Percentiles rank a stretch among this genome's conserved stretches.
These are phyloP conservation scores for Arthrobotrys sinensis DNA, from an alignment of 2,329 filamentous ascomycete species.

Conservation along the genomic window DNA sequence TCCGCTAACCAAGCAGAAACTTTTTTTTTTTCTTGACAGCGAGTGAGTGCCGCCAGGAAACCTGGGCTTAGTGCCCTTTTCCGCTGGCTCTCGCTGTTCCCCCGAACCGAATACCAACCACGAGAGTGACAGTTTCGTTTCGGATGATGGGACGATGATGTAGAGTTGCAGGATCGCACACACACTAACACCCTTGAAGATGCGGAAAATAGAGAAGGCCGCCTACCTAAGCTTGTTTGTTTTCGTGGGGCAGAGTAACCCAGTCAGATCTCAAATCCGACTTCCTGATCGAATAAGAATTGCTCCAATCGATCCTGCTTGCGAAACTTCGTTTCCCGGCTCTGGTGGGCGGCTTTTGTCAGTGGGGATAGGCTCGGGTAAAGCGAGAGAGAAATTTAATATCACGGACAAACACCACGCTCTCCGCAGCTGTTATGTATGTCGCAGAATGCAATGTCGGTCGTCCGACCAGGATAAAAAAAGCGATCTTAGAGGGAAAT, in stretches of 20 bases:
- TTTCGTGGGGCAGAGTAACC: constrained; percentile 41
- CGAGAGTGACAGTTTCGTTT: constrained; percentile 60
- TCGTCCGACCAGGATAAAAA: too few species aligned
- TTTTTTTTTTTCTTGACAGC: constrained; percentile 48
- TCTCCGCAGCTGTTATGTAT: too few species aligned
- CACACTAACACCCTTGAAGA: constrained; percentile 30
- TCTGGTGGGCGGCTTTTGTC: constrained; percentile 36
- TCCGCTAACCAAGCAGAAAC: constrained; percentile 54
- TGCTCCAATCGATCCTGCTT: constrained; percentile 21
- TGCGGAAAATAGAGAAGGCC: constrained; percentile 46
- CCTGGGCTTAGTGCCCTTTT: constrained; percentile 33
- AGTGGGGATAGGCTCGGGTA: constrained; percentile 58
- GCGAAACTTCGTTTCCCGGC: constrained; percentile 35
- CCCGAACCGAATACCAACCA: constrained; percentile 60
- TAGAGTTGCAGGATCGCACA: constrained; percentile 54
- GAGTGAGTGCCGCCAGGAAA: constrained; percentile 57
- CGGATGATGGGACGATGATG: constrained; percentile 61
- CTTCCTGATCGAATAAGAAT: constrained; percentile 30
- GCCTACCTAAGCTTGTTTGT: constrained; percentile 43
- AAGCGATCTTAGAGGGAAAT: too few species aligned
- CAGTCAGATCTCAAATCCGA: constrained; percentile 46
- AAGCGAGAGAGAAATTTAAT: constrained; percentile 39
- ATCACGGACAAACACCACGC: constrained; percentile 32
- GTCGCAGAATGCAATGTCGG: too few species aligned
- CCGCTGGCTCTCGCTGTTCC: constrained; percentile 59